A percentile compares a stretch with the other conserved stretches of the same genome.
phyloP scores from a whole-genome alignment of 768 basidiomycete genomes.

The Boletus fagicola region DNA sequence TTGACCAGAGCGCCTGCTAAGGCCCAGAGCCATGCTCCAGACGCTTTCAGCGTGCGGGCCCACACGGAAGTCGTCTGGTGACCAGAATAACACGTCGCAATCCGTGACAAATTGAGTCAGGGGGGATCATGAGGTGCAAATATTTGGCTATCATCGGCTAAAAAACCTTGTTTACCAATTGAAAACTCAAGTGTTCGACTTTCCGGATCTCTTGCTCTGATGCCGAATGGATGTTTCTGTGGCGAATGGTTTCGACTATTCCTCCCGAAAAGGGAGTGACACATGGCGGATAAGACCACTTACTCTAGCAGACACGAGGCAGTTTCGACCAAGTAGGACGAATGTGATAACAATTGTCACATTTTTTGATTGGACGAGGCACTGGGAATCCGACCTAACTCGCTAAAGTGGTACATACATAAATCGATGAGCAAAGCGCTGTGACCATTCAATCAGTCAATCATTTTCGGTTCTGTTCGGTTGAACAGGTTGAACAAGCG shows the following conservation, averaged over 20 bases:
- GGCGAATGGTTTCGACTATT: constrained; percentile 61
- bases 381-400: not conserved
- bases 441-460: not conserved
- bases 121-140: constrained; percentile 57
- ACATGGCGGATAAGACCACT: not conserved
- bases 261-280: constrained; percentile 60
- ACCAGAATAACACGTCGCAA: not conserved
- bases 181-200: not conserved
- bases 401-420: not conserved
- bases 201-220: not conserved
- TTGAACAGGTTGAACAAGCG: not conserved
- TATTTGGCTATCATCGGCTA: constrained; percentile 47
- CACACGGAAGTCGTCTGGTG: not conserved
- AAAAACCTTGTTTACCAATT: constrained; percentile 29
- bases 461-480: not conserved
- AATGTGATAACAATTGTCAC: constrained; percentile 1
- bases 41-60: not conserved
- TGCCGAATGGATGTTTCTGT: constrained; percentile 18
- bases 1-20: not conserved
- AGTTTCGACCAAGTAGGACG: constrained; percentile 8
- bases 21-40: not conserved
- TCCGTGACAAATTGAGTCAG: not conserved
- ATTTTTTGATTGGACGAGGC: constrained; percentile 6
- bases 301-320: constrained; percentile 24
- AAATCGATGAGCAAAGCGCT: not conserved